Evolutionary conservation across 2,329 filamentous ascomycete genomes (phyloP).

Genomic region (Nigrograna mackinnonii): DNA sequence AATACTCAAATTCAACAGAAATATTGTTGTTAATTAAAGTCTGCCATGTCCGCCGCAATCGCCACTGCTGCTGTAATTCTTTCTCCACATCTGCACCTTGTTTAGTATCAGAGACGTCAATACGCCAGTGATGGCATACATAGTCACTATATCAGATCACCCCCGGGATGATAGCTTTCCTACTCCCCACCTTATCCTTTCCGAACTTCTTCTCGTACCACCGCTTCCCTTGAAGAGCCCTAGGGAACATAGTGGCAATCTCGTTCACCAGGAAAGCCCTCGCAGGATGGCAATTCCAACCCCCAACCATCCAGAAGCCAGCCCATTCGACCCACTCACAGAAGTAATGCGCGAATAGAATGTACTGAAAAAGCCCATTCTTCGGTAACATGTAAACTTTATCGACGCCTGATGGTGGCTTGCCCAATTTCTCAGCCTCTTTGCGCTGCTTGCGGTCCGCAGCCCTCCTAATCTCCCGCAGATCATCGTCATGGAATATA

Average conservation of each 20-base stretch:
- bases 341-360: conserved; percentile 93
- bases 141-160: conserved; percentile 54
- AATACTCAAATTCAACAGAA: too few relatives aligned
- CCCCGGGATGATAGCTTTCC: conserved; percentile 73
- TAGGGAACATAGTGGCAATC: conserved; percentile 84
- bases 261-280: conserved; percentile 85
- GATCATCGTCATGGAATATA: conserved; percentile 85
- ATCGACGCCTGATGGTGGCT: conserved; percentile 58
- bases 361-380: conserved; percentile 77
- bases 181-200: conserved; percentile 72
- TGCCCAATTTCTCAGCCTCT: conserved; percentile 49
- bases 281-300: conserved; percentile 71
- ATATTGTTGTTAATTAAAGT: too few relatives aligned
- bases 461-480: conserved; percentile 80
- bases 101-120: too few relatives aligned
- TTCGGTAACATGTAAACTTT: conserved; percentile 89
- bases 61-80: too few relatives aligned
- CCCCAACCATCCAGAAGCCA: conserved; percentile 80
- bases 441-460: conserved; percentile 64
- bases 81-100: too few relatives aligned
- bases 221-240: conserved; percentile 75
- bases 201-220: conserved; percentile 94
- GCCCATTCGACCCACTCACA: conserved; percentile 96
- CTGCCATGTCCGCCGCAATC: too few relatives aligned
- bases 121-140: too few relatives aligned